phyloP scores from a whole-genome alignment of 2,329 filamentous ascomycete genomes.

The Phialophora macrospora region DNA sequence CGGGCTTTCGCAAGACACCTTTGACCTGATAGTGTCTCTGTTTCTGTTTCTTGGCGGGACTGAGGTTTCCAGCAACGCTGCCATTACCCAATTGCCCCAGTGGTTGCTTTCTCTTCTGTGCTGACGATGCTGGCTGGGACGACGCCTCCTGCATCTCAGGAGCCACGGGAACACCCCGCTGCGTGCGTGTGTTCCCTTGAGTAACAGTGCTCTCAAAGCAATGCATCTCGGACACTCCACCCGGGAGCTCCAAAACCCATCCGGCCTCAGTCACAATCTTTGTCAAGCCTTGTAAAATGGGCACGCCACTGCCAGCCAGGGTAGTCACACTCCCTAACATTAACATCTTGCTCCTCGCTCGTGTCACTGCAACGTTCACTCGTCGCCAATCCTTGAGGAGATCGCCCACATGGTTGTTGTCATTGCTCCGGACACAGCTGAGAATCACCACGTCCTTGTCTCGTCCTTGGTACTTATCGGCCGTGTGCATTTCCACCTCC shows the following conservation, averaged over 20 bases:
- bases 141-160: background rate
- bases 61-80: slow-evolving; percentile 37
- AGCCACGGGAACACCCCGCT: slow-evolving; percentile 27
- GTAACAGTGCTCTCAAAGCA: slow-evolving; percentile 61
- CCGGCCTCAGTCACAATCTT: slow-evolving; percentile 72
- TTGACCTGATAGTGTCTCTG: slow-evolving; percentile 39
- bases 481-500: slow-evolving; percentile 90
- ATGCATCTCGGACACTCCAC: slow-evolving; percentile 69
- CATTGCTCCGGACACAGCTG: slow-evolving; percentile 85
- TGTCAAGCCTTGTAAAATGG: slow-evolving; percentile 78
- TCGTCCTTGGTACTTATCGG: slow-evolving; percentile 93
- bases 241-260: slow-evolving; percentile 80
- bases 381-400: slow-evolving; percentile 87
- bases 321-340: slow-evolving; percentile 84
- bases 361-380: slow-evolving; percentile 94
- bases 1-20: slow-evolving; percentile 50
- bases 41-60: slow-evolving; percentile 47
- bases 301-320: slow-evolving; percentile 65
- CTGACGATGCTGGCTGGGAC: background rate
- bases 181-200: slow-evolving; percentile 31
- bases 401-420: slow-evolving; percentile 81
- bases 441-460: slow-evolving; percentile 94
- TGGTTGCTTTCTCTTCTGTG: slow-evolving; percentile 9
- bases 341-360: slow-evolving; percentile 88
- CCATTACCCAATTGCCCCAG: slow-evolving; percentile 20